Evolutionary conservation across 1,284 basidiomycete genomes (phyloP), one percentile per base, ranked within the genome.

Genomic region (Cutaneotrichosporon sp.): DNA sequence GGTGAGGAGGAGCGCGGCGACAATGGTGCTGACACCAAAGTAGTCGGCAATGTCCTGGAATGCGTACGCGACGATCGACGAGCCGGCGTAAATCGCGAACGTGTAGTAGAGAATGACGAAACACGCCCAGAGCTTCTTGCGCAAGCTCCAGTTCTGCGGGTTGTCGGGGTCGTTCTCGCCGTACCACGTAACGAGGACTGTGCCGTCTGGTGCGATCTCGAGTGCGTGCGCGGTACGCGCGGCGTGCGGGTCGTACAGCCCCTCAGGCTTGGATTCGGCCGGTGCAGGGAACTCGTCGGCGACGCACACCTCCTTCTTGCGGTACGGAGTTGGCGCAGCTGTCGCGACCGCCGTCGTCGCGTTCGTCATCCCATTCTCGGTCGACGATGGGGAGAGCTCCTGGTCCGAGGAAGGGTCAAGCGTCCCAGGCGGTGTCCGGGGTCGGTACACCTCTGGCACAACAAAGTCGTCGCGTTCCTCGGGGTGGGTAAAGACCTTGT

Each of bases 71-170:
- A 56, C 41, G 46, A 56, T 46, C 35, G 50, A 40, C 4, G 49
- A 56, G 38, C 55, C 52, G 12, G 46, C 52, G 38, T 60, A 56
- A 4, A 63, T 55, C 36, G 61, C 63, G 56, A 66, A 64, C 8
- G 63, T 65, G 48, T 64, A 63, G 46, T 57, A 63, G 61, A 86
- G 83, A 63, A 85, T 84, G 0, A 86, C 81, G 37, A 84, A 78
- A 0, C 82, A 84, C 0, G 83, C 81, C 1, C 78, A 77, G 81
- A 84, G 83, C 77, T 85, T 85, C 54, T 78, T 77, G 39, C 70
- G 71, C 55, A 76, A 78, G 0, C 76, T 63, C 85, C 86, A 87
- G 69, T 86, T 86, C 66, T 81, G 81, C 0, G 85, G 85, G 67
- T 87, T 86, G 17, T 69, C 68, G 3, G 80, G 81, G 69, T 85